Evolutionary conservation across 73 alveolate species (phyloP).

Genomic region (Blepharisma japonicum): DNA sequence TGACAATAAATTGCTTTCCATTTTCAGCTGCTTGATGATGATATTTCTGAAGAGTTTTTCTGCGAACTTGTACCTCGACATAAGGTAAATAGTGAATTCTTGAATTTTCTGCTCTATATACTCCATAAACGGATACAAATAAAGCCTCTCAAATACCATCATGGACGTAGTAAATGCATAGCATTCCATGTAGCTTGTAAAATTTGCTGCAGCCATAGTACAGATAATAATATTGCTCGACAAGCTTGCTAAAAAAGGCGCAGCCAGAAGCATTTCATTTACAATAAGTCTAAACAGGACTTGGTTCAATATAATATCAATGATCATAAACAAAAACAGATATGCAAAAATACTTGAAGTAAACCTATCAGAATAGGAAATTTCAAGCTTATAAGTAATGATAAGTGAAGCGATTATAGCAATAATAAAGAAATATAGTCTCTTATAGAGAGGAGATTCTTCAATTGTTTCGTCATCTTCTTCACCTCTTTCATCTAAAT

Average conservation of each 20-base stretch:
- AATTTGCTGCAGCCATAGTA: constrained; percentile 68
- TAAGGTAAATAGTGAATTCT: constrained; percentile 40
- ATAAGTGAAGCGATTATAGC: constrained; percentile 41
- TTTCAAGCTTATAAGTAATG: constrained; percentile 50
- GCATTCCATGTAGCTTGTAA: constrained; percentile 49
- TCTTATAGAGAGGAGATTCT: constrained; percentile 42
- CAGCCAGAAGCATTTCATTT: constrained; percentile 55
- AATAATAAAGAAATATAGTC: constrained; percentile 46
- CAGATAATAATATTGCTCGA: constrained; percentile 46
- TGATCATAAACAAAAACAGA: constrained; percentile 34
- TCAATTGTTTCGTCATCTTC: constrained; percentile 3
- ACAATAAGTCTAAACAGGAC: constrained; percentile 52
- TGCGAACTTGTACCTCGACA: constrained; percentile 31
- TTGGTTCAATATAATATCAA: constrained; percentile 43
- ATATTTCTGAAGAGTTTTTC: constrained; percentile 47
- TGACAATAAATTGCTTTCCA: constrained; percentile 43
- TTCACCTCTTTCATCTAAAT: constrained; percentile 16
- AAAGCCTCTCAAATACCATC: constrained; percentile 48
- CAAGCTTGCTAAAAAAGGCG: constrained; percentile 59
- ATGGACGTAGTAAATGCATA: constrained; percentile 51
- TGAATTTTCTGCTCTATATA: constrained; percentile 42
- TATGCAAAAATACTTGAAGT: constrained; percentile 43
- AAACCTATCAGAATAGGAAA: constrained; percentile 52
- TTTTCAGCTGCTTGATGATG: constrained; percentile 40
- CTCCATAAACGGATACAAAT: constrained; percentile 65